These are phyloP conservation scores for Coemansia sp. DNA, from an alignment of 192 early-diverging fungal species.

Conservation along the genomic window DNA sequence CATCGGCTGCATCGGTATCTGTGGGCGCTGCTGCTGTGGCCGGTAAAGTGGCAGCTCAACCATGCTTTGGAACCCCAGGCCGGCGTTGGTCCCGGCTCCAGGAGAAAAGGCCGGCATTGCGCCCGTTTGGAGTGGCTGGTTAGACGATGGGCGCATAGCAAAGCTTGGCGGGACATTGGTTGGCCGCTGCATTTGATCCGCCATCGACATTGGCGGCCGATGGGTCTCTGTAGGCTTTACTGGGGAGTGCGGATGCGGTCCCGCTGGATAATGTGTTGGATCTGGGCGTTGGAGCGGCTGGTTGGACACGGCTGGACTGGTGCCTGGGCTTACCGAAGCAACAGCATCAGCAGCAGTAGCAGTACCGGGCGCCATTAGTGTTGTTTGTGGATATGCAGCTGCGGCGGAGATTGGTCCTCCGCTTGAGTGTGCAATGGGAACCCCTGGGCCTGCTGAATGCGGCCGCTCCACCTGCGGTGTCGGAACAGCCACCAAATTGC, in stretches of 20 bases:
- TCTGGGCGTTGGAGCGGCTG: neutral
- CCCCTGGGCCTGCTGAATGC: constrained; percentile 18
- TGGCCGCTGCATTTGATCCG: neutral
- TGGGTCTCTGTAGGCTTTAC: neutral
- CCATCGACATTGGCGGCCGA: neutral
- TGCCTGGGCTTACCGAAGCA: neutral
- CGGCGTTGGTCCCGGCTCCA: neutral
- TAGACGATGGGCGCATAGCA: neutral
- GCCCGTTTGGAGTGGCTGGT: neutral
- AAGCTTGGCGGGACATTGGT: neutral
- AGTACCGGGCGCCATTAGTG: no score
- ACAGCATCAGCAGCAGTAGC: no score
- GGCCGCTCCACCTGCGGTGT: constrained; percentile 17
- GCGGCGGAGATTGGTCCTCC: neutral
- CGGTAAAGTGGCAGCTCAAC: neutral
- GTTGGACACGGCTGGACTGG: neutral
- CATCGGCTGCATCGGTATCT: constrained; percentile 5
- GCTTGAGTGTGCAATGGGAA: neutral
- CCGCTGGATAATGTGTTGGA: neutral
- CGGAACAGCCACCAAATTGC: neutral
- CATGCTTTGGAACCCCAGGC: constrained; percentile 1
- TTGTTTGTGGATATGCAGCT: neutral
- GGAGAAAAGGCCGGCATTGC: neutral
- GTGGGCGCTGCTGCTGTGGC: constrained; percentile 14
- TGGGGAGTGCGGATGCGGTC: constrained; percentile 2